A percentile compares a stretch with the other conserved stretches of the same genome.
phyloP scores from a whole-genome alignment of 495 filamentous ascomycete genomes.

The Penicillium roqueforti region DNA sequence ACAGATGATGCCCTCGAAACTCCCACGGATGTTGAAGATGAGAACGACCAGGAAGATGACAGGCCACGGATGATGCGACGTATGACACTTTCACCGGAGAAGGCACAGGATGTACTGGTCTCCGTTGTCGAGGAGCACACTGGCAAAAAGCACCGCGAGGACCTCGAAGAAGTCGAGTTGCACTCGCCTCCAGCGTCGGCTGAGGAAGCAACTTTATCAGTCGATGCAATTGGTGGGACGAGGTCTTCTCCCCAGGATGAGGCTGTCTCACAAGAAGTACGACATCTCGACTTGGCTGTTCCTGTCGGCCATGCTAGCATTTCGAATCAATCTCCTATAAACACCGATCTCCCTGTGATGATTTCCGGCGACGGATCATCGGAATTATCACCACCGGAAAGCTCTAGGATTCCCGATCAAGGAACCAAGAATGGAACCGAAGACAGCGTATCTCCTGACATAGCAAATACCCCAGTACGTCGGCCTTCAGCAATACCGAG shows the following conservation, averaged over 20 bases:
- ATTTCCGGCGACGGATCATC: conserved; percentile 6
- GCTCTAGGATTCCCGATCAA: background rate
- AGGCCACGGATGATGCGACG: conserved; percentile 37
- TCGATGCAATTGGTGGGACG: conserved; percentile 13
- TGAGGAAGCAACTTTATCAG: conserved; percentile 14
- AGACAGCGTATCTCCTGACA: background rate
- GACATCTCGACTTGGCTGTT: conserved; percentile 70
- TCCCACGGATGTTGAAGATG: conserved; percentile 56
- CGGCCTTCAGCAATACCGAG: conserved; percentile 50
- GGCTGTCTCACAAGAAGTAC: conserved; percentile 44
- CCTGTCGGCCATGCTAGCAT: conserved; percentile 23
- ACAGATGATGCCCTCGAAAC: conserved; percentile 39
- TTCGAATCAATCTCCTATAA: conserved; percentile 3
- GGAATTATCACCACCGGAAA: conserved; percentile 12
- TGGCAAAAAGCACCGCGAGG: conserved; percentile 33
- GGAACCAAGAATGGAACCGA: conserved; percentile 1
- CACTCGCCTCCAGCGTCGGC: conserved; percentile 6
- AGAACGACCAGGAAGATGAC: conserved; percentile 38
- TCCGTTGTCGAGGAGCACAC: conserved; percentile 67
- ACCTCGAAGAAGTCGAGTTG: conserved; percentile 15
- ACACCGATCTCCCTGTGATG: conserved; percentile 9
- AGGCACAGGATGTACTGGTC: conserved; percentile 61
- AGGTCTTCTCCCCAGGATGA: conserved; percentile 25
- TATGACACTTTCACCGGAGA: conserved; percentile 60
- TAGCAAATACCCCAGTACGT: conserved; percentile 26